Evolutionary conservation across 495 filamentous ascomycete genomes (phyloP), one percentile per base, ranked within the genome.

Genomic region (Neurospora terricola): DNA sequence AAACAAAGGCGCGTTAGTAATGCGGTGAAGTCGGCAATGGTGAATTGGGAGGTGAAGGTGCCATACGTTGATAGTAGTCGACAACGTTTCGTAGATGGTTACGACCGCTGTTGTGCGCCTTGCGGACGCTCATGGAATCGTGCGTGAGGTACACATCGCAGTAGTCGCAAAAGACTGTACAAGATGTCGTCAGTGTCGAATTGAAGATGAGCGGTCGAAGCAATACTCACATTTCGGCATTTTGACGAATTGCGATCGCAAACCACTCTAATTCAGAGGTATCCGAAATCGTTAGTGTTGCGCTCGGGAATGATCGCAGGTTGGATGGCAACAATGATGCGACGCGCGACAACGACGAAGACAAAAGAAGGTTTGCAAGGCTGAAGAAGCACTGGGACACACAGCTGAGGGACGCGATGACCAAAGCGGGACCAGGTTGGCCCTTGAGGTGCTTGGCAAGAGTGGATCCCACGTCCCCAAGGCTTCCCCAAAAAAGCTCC

Each of bases 81-180:
- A 97, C 89, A 14, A 99, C 96, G 81, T 99, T 99, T 74, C 96
- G 92, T 69, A 98, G 86, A 79, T 99, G 96, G 83, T 99, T 99
- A 68, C 95, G 89, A 73, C 96, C 96, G 77, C 89, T 92, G 86
- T 99, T 99, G 83, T 99, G 96, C 18, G 96, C 96, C 84, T 98
- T 98, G 79, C 96, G 93, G 79, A 99, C 96, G 85, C 93, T 97
- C 94, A 98, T 99, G 16, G 93, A 97, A 90, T 99, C 96, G 87
- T 99, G 96, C 73, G 96, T 99, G 76, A 99, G 92, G 87, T 99
- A 99, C 82, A 99, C 96, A 91, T 99, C 96, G 88, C 96, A 99
- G 86, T 98, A 99, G 82, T 99, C 96, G 87, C 96, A 94, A 93
- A 82, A 84, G 75, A 86, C 75, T 82, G 77, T 66, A 43, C 48